A percentile compares a stretch with the other conserved stretches of the same genome.
Conservation (phyloP, 495 filamentous ascomycete genomes). For the Copromyces sp. region DNA sequence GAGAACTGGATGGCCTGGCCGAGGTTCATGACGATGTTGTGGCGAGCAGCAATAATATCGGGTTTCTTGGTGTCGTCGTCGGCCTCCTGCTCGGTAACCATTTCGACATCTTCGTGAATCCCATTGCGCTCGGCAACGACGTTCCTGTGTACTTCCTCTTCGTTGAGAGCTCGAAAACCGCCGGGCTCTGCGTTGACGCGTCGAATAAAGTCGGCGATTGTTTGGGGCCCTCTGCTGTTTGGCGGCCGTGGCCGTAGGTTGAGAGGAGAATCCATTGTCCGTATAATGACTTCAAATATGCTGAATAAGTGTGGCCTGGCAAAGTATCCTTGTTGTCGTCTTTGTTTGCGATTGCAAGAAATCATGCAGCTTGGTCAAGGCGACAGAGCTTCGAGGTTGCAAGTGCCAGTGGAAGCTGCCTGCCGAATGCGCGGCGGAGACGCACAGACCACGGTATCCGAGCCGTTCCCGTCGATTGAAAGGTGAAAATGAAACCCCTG, state of each 20-base stretch:
- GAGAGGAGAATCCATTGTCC: conserved; percentile 42
- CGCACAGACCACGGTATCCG: background rate
- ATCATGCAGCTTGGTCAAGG: background rate
- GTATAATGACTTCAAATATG: background rate
- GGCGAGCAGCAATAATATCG: conserved; percentile 33
- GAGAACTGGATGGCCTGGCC: conserved; percentile 25
- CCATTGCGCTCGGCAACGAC: conserved; percentile 39
- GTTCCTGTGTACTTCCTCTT: conserved; percentile 49
- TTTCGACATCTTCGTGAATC: conserved; percentile 16
- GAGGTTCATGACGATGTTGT: conserved; percentile 45
- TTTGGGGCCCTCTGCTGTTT: conserved; percentile 44
- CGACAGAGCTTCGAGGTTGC: background rate
- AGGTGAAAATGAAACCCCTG: background rate
- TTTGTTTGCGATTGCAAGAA: background rate
- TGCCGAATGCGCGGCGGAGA: background rate
- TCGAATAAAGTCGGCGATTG: conserved; percentile 57
- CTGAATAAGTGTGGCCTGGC: background rate
- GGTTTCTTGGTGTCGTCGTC: conserved; percentile 26
- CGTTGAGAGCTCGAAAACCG: conserved; percentile 59
- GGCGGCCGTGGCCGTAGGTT: conserved; percentile 54
- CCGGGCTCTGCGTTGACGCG: conserved; percentile 68
- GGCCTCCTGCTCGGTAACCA: conserved; percentile 26
- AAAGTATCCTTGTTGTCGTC: background rate
- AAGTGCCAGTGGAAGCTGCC: background rate
- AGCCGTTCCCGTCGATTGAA: background rate